Conservation (phyloP, 306 rosid genomes). For the Aeschynomene evenia region DNA sequence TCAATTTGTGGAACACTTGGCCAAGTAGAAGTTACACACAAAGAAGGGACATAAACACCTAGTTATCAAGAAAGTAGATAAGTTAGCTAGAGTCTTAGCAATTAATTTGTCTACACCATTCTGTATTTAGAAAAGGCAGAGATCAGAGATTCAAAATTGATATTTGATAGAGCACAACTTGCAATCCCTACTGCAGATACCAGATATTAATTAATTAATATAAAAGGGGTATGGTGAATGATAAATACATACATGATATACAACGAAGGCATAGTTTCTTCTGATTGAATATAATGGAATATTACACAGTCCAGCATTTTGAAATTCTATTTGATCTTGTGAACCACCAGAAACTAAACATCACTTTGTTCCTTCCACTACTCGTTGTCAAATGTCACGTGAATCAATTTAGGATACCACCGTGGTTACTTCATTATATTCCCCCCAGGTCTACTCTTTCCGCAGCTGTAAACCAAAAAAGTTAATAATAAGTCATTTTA, state of each 20-base stretch:
- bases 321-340: conserved; percentile 22
- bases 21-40: neutral
- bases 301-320: neutral
- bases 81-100: neutral
- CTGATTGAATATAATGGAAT: neutral
- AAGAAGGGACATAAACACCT: neutral
- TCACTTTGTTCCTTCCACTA: neutral
- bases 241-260: conserved; percentile 7
- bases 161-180: neutral
- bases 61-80: neutral
- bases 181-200: neutral
- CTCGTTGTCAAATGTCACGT: conserved; percentile 29
- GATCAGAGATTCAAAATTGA: neutral
- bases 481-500: no score
- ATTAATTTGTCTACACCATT: neutral
- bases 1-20: neutral
- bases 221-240: no score
- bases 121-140: neutral
- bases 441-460: neutral
- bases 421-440: neutral
- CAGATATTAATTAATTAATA: no score
- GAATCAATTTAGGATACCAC: conserved; percentile 24
- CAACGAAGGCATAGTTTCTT: neutral
- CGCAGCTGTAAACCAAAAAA: no score
- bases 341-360: conserved; percentile 19